Conservation (phyloP, 257 asterid genomes). For the Leptodermis oblonga region DNA sequence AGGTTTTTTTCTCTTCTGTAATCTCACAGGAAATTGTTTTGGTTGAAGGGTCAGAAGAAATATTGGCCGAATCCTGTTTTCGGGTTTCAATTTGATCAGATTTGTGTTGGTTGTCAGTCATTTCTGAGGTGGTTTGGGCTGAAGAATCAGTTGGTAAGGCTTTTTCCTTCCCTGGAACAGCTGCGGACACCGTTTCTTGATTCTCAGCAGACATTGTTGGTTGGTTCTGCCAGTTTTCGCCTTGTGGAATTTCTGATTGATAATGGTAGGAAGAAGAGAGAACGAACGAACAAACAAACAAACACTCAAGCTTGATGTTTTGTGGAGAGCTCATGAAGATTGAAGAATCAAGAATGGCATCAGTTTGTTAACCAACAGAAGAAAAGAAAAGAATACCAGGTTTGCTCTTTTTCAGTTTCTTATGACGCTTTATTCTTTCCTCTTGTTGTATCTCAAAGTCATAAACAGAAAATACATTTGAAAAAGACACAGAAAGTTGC, state of each 20-base stretch:
- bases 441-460: no score
- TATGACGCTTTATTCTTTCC: no score
- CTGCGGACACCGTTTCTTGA: background rate
- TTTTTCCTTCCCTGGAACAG: background rate
- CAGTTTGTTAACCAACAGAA: background rate
- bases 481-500: constrained; percentile 27
- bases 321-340: background rate
- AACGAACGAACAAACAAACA: background rate
- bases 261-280: background rate
- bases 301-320: no score
- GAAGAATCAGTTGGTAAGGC: background rate
- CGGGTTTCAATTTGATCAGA: background rate
- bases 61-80: constrained; percentile 9
- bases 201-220: background rate
- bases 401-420: background rate
- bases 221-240: background rate
- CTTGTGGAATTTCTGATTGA: background rate
- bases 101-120: background rate
- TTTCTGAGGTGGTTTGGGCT: background rate
- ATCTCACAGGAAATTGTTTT: background rate
- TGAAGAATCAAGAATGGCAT: constrained; percentile 7
- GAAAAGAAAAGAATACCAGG: constrained; percentile 10
- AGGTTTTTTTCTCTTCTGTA: background rate
- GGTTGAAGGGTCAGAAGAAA: background rate
- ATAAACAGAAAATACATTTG: no score